phyloP scores from a whole-genome alignment of 179 eudicot genomes.

The Beta corolliflora region DNA sequence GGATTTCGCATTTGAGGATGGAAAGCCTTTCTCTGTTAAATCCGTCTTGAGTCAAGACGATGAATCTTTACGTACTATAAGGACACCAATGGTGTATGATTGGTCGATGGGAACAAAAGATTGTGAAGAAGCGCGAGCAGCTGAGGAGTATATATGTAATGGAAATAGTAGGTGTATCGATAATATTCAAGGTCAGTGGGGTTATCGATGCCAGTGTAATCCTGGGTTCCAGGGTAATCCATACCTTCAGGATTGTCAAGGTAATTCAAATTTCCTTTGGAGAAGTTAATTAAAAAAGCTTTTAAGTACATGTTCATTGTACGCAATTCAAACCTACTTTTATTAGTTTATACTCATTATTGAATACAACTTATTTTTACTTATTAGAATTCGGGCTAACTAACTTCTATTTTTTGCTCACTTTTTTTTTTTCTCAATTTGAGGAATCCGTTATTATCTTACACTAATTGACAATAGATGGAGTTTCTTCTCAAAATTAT shows the following conservation, averaged over 20 bases:
- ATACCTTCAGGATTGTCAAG: background rate
- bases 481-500: no score
- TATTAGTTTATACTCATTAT: no score
- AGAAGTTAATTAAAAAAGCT: no score
- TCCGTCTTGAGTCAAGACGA: background rate
- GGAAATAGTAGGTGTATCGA: background rate
- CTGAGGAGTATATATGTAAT: background rate
- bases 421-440: no score
- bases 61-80: no score
- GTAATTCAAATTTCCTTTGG: background rate
- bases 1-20: background rate
- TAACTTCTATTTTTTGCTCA: no score
- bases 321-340: no score
- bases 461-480: no score
- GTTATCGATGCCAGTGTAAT: background rate
- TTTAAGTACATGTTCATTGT: background rate
- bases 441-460: no score
- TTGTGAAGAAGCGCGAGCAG: background rate
- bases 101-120: constrained; percentile 8
- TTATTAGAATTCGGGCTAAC: no score
- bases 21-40: no score
- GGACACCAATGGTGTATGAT: background rate
- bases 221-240: background rate
- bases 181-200: background rate
- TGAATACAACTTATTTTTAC: no score